phyloP scores from a whole-genome alignment of 2,329 filamentous ascomycete species.

The Thielaviopsis ethacetica region DNA sequence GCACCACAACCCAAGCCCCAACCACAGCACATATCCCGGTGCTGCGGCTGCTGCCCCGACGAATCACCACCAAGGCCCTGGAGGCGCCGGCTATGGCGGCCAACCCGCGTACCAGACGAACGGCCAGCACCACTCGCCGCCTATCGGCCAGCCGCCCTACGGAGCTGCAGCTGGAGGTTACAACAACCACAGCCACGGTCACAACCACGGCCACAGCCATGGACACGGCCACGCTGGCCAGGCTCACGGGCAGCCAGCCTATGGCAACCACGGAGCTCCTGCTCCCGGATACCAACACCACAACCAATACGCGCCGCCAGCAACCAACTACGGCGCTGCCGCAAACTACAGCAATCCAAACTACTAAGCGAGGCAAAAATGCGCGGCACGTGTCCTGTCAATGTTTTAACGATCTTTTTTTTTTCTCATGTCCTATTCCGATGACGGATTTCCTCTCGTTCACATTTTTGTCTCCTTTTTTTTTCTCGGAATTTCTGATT shows the following conservation, averaged over 20 bases:
- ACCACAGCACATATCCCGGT: constrained; percentile 9
- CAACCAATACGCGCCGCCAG: constrained; percentile 14
- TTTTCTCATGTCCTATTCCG: neutral
- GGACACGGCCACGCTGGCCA: constrained; percentile 1
- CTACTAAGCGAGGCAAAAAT: neutral
- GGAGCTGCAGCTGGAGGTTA: constrained; percentile 1
- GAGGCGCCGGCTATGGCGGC: constrained; percentile 17
- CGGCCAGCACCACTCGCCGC: constrained; percentile 13
- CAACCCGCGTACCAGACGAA: constrained; percentile 17
- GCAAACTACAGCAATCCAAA: constrained; percentile 9
- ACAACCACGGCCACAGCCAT: constrained; percentile 10
- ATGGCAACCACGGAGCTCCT: constrained; percentile 12
- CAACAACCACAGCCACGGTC: constrained; percentile 6
- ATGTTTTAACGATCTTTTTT: neutral
- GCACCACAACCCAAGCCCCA: constrained; percentile 14
- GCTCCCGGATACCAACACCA: constrained; percentile 13
- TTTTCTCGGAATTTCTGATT: neutral
- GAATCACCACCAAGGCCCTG: constrained; percentile 15
- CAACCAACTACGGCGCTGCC: constrained; percentile 1
- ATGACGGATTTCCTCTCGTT: neutral
- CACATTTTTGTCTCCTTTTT: neutral
- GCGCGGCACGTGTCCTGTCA: neutral
- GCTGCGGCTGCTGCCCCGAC: neutral
- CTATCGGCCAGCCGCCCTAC: constrained; percentile 11
- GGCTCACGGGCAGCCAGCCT: constrained; percentile 13